Evolutionary conservation across 371 early-diverging fungal species (phyloP), one percentile per base, ranked within the genome.

Genomic region (Actinomucor elegans): DNA sequence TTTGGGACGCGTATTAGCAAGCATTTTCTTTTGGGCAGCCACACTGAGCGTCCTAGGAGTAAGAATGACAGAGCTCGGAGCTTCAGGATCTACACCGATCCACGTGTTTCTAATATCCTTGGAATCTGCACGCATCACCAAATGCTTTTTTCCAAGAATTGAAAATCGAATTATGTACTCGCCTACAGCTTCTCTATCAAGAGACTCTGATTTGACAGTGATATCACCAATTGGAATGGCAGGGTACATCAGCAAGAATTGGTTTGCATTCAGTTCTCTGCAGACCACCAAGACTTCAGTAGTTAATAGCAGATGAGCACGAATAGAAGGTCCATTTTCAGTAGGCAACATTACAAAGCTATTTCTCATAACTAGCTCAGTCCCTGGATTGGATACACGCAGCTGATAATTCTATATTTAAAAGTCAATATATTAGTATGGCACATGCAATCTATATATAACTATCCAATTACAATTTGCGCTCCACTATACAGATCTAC

Each of bases 21-120:
- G 23, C 49, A 57, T 45, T 23, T 50, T 57, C 27, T 58, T 57
- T 21, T 63, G 47, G 7, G 51, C 64, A 28, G 46, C 51, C 2
- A 44, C 33, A 5, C 38, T 52, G 9, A 66, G 18, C 10, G 61
- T 29, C 21, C 58, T 32, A 36, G 61, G 38, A 10, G 48, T 31
- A n/a, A 41, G 24, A 5, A 35, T 41, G 6, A 32, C 2, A 8
- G 38, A 12, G 1, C 14, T 38, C 6, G 62, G 33, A 21, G 47
- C 48, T 14, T 52, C 26, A 4, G n/a, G 18, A 32, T 65, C 57
- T 9, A 49, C 47, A 21, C 67, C 67, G 36, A 62, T 36, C 67
- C 67, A 67, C 53, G 46, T 55, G 50, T 62, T 62, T 52, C 63
- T 50, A 26, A 51, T 50, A 31, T 67, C 63, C 24, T 51, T 62